Base-by-base conservation (phyloP, 192 early-diverging fungal genomes). In the Coemansia reversa region DNA sequence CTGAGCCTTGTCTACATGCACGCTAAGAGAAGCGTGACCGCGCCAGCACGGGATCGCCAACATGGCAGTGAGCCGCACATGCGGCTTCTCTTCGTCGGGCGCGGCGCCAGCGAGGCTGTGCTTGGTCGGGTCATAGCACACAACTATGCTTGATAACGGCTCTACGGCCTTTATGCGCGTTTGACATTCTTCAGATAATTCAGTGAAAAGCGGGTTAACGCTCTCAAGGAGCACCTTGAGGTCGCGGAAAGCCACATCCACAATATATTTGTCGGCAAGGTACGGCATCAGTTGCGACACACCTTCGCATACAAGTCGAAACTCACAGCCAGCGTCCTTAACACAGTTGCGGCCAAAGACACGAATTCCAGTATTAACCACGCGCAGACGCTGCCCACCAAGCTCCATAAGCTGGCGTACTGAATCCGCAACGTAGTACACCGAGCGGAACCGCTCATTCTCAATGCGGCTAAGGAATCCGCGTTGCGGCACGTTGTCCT, bases 291-390 rank as follows among this genome's bases (percentile, higher is more conserved):
- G 67, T 77, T 87, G 80, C 7, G 85, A 69, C 51, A 90, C 70
- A 50, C 89, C 89, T 65, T 92, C 91, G 33, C 81, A 73, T 33
- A 86, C 80, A 30, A 90, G 78, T 27, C 91, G 80, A 83, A 86
- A 91, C n/a, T 83, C 62, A 62, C 86, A 92, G 18, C 82, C 81
- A 2, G 74, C 76, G 6, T 76, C 70, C 42, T 80, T 78, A 20
- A 86, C 79, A 48, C 84, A 84, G 82, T 90, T 88, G 62, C 92
- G 88, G 35, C 88, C 86, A 71, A 99, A 97, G 16, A 91, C 79
- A 50, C 86, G 84, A 57, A 99, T 92, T 25, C 97, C 97, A 0
- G 95, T 94, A 79, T 99, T 97, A 48, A 99, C 94, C 57, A 84
- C 82, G 45, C 88, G 86, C 52, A 93, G 74, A 28, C 87, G 85